Conservation (phyloP, 164 flowering plant genomes). For the Akebia trifoliata region DNA sequence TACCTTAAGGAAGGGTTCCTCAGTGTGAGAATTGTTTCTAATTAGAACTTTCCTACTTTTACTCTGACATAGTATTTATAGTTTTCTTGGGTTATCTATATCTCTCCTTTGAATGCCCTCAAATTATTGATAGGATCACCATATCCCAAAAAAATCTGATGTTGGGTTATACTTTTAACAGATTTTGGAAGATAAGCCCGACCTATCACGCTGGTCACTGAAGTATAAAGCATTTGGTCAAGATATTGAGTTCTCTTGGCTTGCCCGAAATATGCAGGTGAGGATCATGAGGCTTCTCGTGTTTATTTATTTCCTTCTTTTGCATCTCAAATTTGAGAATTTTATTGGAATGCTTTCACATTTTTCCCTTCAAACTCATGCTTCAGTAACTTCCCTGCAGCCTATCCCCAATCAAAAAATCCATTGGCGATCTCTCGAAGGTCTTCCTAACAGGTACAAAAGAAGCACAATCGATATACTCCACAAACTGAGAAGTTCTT, state of each 20-base stretch:
- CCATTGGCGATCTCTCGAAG: slow-evolving; percentile 61
- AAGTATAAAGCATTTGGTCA: slow-evolving; percentile 85
- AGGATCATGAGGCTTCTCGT: neutral
- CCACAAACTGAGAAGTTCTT: too few species aligned
- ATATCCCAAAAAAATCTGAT: too few species aligned
- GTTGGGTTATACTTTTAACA: too few species aligned
- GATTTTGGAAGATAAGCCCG: slow-evolving; percentile 78
- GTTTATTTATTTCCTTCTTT: neutral
- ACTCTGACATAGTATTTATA: neutral
- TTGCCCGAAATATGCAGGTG: slow-evolving; percentile 89
- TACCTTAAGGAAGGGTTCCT: too few species aligned
- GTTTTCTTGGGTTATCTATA: neutral
- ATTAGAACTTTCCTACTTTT: neutral
- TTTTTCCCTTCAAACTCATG: neutral
- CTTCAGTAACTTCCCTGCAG: slow-evolving; percentile 31
- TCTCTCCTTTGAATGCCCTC: neutral
- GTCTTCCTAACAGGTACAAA: slow-evolving; percentile 81
- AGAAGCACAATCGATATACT: neutral
- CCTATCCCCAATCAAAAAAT: slow-evolving; percentile 91
- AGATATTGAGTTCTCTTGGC: slow-evolving; percentile 84
- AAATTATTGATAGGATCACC: neutral
- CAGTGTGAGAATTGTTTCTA: neutral
- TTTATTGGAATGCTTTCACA: too few species aligned
- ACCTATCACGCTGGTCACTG: slow-evolving; percentile 74
- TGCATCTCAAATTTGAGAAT: neutral